Evolutionary conservation across 495 filamentous ascomycete species (phyloP).

Genomic region (Hypomontagnella monticulosa): DNA sequence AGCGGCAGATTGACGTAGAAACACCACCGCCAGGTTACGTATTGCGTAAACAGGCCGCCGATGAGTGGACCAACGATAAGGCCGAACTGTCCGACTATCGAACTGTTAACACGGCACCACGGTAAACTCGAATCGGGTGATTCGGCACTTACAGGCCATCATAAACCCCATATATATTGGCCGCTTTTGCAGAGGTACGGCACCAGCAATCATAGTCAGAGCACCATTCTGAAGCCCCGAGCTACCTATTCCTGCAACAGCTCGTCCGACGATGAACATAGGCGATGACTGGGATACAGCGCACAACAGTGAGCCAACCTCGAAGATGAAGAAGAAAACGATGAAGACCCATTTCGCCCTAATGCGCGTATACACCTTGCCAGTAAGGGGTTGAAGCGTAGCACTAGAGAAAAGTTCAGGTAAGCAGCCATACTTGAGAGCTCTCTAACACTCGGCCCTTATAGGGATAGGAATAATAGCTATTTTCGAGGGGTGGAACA

Average conservation of each 20-base stretch:
- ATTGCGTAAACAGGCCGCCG: conserved; percentile 71
- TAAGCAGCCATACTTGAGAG: conserved; percentile 18
- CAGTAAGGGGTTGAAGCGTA: conserved; percentile 59
- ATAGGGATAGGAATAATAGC: not conserved
- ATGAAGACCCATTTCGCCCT: conserved; percentile 57
- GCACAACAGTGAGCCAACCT: conserved; percentile 64
- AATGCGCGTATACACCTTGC: conserved; percentile 61
- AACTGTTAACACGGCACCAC: not conserved
- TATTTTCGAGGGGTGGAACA: conserved; percentile 16
- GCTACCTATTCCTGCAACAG: conserved; percentile 61
- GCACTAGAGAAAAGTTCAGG: conserved; percentile 35
- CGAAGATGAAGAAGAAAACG: conserved; percentile 57
- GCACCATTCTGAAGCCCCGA: conserved; percentile 62
- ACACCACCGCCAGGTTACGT: conserved; percentile 61
- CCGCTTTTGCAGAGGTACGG: conserved; percentile 56
- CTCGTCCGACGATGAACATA: conserved; percentile 64
- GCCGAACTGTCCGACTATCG: conserved; percentile 48
- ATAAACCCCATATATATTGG: conserved; percentile 48
- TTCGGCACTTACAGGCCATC: conserved; percentile 38
- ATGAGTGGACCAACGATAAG: conserved; percentile 61
- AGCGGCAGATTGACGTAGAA: conserved; percentile 76
- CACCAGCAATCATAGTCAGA: conserved; percentile 60
- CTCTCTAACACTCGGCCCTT: not conserved
- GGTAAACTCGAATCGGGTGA: not conserved
- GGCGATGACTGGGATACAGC: conserved; percentile 59